Base-by-base conservation (phyloP, 2,329 filamentous ascomycete genomes). In the Beauveria rudraprayagi region DNA sequence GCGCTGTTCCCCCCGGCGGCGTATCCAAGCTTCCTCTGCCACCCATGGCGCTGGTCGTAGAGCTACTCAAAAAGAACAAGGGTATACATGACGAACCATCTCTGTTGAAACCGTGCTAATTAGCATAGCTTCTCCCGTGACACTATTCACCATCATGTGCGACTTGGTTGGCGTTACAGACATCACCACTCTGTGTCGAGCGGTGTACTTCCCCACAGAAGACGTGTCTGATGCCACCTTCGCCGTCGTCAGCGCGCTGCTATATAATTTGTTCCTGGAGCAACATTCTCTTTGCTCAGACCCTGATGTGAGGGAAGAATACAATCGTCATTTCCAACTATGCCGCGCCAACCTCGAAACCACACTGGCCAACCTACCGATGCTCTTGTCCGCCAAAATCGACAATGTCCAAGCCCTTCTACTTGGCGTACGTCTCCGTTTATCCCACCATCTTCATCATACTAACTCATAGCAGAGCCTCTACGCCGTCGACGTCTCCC, bases 401-500 rank as follows among this genome's bases (percentile, higher is more conserved):
- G 73, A 82, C 64, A 86, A 80, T 48, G 77, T 87, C 24, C 78
- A 85, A 64, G 82, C 84, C 10, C 73, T 88, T 3, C 67, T 82
- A n/a, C 71, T 87, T 8, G 84, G 80, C 0, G 84, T 85, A 70
- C 66, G 78, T 37, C 34, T 10, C 34, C 71, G 2, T 28, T 7
- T 34, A 7, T 14, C 30, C n/a, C 37, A 14, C 16, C 19, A 6
- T 54, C 24, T 22, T 5, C 47, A n/a, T 30, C 9, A 30, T 24
- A 7, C 63, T 67, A 46, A 69, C 54, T 17, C 16, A 34, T 28
- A 8, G 17, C 55, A 87, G 83, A 78, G 82, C 5, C 73, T 83
- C n/a, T 83, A 87, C 65, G 80, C 84, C 14, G 79, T 87, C 53
- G 84, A 88, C 63, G 77, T 81, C 16, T 85, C 83, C 3, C 82